Evolutionary conservation across 2,329 filamentous ascomycete genomes (phyloP), one percentile per base, ranked within the genome.

Genomic region (Botrytis fragariae): DNA sequence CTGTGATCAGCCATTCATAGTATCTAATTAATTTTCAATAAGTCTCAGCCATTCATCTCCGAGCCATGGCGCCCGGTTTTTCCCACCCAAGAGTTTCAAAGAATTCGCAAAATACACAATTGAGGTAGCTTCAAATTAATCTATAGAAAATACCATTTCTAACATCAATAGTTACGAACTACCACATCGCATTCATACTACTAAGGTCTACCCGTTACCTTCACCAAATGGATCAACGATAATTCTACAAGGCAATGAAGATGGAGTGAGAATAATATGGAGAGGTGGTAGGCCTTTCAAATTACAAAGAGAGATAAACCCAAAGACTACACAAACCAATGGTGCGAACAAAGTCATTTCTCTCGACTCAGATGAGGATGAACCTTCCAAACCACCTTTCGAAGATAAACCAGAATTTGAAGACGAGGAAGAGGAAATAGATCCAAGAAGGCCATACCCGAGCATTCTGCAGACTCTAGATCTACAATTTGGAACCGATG

Each of bases 201-300:
- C 90, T 68, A 87, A 89, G 77, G 86, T 86, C 6, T 91, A 91
- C 78, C 90, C 90, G 1, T 83, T 90, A 29, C 84, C 85, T 73
- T 90, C 89, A 1, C 85, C 88, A 2, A 90, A 92, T 78, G 89
- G 89, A 51, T 89, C 90, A 10, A 88, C 86, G 3, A 86, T 91
- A 78, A 80, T 91, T 39, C 81, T 92, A 62, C 90, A 90, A 77
- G 89, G 87, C 63, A 89, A 91, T 77, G 88, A 90, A 74, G 89
- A 87, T 80, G 90, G 90, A 62, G 81, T 91, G 60, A 89, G 86
- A 4, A 78, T 91, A 54, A 81, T 89, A 37, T 92, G 90, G 90
- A 86, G 88, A 60, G 90, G 90, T 63, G 89, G 89, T 18, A 85
- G 85, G 69, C 84, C 85, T n/a, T 87, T 91, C 77, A 91, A 89